Conservation (phyloP, 176 grass and related monocot genomes). For the Aegilops tauschii region DNA sequence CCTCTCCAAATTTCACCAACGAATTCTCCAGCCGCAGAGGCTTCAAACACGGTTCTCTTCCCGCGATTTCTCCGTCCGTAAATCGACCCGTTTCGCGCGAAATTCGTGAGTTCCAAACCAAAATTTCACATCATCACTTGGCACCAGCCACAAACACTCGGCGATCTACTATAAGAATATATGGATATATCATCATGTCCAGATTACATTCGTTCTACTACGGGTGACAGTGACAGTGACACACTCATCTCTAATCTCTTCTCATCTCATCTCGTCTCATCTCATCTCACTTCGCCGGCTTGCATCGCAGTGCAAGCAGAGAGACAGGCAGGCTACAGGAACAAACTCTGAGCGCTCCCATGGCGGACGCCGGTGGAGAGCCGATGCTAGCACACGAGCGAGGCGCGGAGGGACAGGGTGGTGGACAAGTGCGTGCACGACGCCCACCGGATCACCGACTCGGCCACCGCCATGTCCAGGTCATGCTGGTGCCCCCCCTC, state of each 20-base stretch:
- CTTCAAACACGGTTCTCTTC: neutral
- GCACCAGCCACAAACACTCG: no score
- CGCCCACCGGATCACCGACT: constrained; percentile 91
- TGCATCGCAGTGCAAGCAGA: neutral
- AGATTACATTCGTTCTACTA: constrained; percentile 39
- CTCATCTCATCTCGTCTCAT: neutral
- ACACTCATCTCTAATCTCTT: constrained; percentile 2
- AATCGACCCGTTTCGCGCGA: neutral
- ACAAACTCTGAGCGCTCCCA: neutral
- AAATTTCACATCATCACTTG: no score
- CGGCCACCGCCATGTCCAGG: constrained; percentile 59
- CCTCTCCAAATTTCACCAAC: neutral
- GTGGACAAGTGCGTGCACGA: constrained; percentile 82
- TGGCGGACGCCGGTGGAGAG: neutral
- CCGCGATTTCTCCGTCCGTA: no score
- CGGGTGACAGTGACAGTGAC: neutral
- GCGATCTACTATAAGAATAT: neutral
- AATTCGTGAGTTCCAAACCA: neutral
- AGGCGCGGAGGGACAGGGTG: constrained; percentile 71
- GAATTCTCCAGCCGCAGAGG: neutral
- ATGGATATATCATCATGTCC: constrained; percentile 27
- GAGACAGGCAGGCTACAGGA: neutral
- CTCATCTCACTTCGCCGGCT: neutral
- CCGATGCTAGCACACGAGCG: constrained; percentile 70
- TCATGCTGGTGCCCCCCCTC: constrained; percentile 49